Evolutionary conservation across 2,329 filamentous ascomycete species (phyloP), one percentile per base, ranked within the genome.

Genomic region (Verticillium klebahnii): DNA sequence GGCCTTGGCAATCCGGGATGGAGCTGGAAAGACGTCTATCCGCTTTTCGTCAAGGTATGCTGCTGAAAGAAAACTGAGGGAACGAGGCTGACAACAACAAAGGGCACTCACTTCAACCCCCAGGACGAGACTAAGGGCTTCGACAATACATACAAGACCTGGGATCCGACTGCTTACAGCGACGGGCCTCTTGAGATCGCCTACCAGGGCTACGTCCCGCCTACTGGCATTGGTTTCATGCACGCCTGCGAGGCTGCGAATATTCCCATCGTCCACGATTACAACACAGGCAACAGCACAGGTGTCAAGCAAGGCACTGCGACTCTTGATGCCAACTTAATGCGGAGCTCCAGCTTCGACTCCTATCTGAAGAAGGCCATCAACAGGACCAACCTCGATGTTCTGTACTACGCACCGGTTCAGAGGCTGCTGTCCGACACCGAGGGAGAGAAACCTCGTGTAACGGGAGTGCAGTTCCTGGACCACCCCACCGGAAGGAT

Each of bases 1-100:
- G 61, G 67, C 5, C 59, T 74, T 8, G 73, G 71, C 5, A 74
- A 73, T 57, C 62, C 68, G 1, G 71, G 73, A 2, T 75, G 72
- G 71, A 67, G 69, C 8, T 74, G 71, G 68, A 66, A 73, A 4
- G 64, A 67, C 17, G 61, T 67, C 37, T 70, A 66, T 52, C 67
- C 68, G 4, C 61, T 69, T 5, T 69, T 67, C 19, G 32, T 68
- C 25, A 69, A 68, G 66, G 65, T 66, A 31, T 32, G 14, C 14
- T 14, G 11, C 14, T 6, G 31, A n/a, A 12, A 17, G 19, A 23
- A 23, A 3, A 29, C n/a, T 36, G 25, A 34, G 2, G 9, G n/a
- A 17, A 8, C 39, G n/a, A 59, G 6, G 25, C 37, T 34, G 14
- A 52, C 17, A 15, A 3, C 7, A 29, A 5, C 17, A 8, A 17